Conservation (phyloP, 768 basidiomycete species). For the Lyophyllum semitale region DNA sequence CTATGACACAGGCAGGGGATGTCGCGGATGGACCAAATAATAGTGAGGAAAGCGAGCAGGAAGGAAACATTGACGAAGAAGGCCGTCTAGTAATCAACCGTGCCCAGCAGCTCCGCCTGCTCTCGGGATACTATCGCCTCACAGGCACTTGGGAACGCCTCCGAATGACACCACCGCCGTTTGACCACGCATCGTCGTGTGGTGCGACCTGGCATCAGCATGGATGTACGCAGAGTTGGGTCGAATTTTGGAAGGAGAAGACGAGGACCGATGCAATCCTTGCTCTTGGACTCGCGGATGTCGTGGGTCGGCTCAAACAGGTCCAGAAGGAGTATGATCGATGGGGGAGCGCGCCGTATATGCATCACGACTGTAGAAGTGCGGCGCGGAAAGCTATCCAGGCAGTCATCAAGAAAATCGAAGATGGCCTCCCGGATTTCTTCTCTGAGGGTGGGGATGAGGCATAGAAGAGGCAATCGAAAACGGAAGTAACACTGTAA, state of each 20-base stretch:
- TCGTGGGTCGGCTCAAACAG: slow-evolving; percentile 62
- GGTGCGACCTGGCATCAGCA: slow-evolving; percentile 74
- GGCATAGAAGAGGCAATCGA: neutral
- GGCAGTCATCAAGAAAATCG: slow-evolving; percentile 56
- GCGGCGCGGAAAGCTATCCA: slow-evolving; percentile 56
- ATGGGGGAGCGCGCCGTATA: slow-evolving; percentile 74
- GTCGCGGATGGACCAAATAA: neutral
- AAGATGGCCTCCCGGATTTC: slow-evolving; percentile 63
- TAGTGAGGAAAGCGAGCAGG: slow-evolving; percentile 9
- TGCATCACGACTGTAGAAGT: slow-evolving; percentile 74
- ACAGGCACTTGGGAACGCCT: slow-evolving; percentile 67
- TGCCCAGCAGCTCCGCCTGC: slow-evolving; percentile 62
- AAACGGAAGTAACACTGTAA: neutral
- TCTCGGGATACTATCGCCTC: slow-evolving; percentile 72
- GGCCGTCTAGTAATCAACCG: slow-evolving; percentile 55
- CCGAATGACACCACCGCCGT: slow-evolving; percentile 55
- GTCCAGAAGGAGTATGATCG: slow-evolving; percentile 70
- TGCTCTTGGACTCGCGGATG: slow-evolving; percentile 61
- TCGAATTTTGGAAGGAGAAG: slow-evolving; percentile 82
- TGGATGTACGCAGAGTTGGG: slow-evolving; percentile 71
- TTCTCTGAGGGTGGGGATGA: slow-evolving; percentile 42
- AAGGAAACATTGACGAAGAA: slow-evolving; percentile 39
- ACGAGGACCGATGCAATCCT: slow-evolving; percentile 63
- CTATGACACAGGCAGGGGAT: slow-evolving; percentile 13
- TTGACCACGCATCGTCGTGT: slow-evolving; percentile 66